These are phyloP conservation scores for Pedinophyceae sp. DNA, from an alignment of 139 green algal species.

Conservation along the genomic window DNA sequence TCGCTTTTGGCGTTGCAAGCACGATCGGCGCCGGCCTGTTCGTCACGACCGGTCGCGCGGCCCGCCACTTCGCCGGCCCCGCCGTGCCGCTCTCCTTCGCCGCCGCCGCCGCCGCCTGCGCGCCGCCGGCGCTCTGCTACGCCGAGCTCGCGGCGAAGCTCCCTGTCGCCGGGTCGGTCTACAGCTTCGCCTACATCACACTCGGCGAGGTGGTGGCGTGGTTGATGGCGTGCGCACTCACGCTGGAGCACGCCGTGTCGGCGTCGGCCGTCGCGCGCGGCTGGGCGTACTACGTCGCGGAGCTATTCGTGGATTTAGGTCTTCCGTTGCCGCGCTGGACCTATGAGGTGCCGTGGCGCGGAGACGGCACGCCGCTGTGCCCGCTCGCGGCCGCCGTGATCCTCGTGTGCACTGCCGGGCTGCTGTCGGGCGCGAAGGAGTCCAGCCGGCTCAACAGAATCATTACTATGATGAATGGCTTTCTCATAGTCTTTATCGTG, in stretches of 20 bases:
- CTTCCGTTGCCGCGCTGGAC: not conserved
- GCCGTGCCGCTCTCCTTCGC: conserved; percentile 4
- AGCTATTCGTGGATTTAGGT: not conserved
- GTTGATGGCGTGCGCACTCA: conserved; percentile 6
- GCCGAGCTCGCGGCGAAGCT: conserved; percentile 7
- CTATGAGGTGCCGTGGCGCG: not conserved
- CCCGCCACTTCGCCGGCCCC: conserved; percentile 4
- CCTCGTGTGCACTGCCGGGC: not conserved
- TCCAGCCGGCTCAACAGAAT: conserved; percentile 4
- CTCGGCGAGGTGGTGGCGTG: conserved; percentile 3
- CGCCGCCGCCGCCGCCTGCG: not conserved
- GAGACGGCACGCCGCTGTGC: not conserved
- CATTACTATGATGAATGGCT: not conserved
- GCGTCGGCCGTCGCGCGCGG: conserved; percentile 4
- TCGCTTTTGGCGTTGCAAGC: conserved; percentile 1
- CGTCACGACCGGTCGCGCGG: conserved; percentile 3
- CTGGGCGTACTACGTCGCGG: not conserved
- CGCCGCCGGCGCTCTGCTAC: conserved; percentile 6
- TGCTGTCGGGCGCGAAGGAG: conserved; percentile 1
- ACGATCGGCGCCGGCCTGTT: conserved; percentile 7
- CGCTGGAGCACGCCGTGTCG: conserved; percentile 3
- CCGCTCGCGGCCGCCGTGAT: not conserved
- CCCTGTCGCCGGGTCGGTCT: conserved; percentile 3
- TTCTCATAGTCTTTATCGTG: conserved; percentile 6
- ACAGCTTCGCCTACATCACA: conserved; percentile 4